Evolutionary conservation across 352 stramenopile species (phyloP), one percentile per base, ranked within the genome.

Genomic region (Pythium periplocum): DNA sequence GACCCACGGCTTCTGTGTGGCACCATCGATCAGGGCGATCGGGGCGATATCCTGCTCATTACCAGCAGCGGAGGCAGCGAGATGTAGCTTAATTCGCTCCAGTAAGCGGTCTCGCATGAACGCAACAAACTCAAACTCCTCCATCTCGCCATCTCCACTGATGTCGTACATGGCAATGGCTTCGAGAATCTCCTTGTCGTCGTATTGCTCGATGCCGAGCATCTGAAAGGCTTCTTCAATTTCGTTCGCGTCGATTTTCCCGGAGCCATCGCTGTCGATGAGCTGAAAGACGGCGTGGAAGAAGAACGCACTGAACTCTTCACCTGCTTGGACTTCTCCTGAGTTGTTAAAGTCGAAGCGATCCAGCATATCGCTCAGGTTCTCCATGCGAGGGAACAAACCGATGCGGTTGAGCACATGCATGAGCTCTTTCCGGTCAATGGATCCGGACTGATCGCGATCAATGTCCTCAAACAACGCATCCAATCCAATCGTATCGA

Each of bases 61-160:
- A 9, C 35, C 45, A 42, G 17, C 43, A 48, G 9, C 43, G 1
- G 86, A 43, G 45, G 17, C 43, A 48, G 9, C 43, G 1, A 87
- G 44, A 51, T 86, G 66, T 30, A 64, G 57, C 46, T 86, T 80
- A 48, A 90, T 83, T 17, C 69, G 68, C 7, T 85, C 69, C 3
- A 90, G 68, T 8, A 91, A 45, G 46, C 66, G 67, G 30, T 79
- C 69, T 42, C 78, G 85, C 68, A 93, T 87, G 51, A 91, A 88
- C 55, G 87, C 77, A 7, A 90, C 63, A 57, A 94, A 94, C 52
- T 92, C 82, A n/a, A 57, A 73, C 47, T 84, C 72, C 54, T 94
- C 83, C 66, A 94, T 90, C 52, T 86, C 81, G 26, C 76, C 78
- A 45, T 89, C 82, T 11, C 73, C 78, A 12, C 66, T 89, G 40